These are phyloP conservation scores for Psilocybe mexicana DNA, from an alignment of 1,284 basidiomycete species.

Conservation along the genomic window DNA sequence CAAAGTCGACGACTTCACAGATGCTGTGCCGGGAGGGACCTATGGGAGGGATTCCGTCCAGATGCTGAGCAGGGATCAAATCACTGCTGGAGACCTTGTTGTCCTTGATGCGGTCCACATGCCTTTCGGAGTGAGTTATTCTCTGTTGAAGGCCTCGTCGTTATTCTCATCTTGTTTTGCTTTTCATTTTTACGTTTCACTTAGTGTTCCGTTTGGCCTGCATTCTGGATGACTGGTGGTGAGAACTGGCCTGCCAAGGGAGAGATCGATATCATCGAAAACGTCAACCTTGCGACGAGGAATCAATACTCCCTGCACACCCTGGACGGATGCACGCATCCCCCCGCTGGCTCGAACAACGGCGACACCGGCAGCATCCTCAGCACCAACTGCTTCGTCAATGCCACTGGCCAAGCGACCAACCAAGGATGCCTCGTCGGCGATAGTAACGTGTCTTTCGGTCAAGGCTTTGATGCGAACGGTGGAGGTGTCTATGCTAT, in stretches of 20 bases:
- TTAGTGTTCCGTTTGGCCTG: conserved; percentile 26
- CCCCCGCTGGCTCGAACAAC: conserved; percentile 27
- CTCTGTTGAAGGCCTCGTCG: not conserved
- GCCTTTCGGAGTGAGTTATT: conserved; percentile 9
- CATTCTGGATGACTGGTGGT: conserved; percentile 31
- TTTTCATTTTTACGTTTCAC: not conserved
- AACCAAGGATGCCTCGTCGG: conserved; percentile 50
- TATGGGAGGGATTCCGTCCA: conserved; percentile 18
- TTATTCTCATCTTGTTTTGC: not conserved
- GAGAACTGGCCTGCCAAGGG: conserved; percentile 48
- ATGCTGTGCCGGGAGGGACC: conserved; percentile 6
- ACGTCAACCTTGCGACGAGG: conserved; percentile 9
- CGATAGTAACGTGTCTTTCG: conserved; percentile 33
- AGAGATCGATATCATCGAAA: conserved; percentile 15
- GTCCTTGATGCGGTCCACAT: conserved; percentile 14
- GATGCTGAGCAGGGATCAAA: conserved; percentile 11
- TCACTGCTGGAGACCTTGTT: conserved; percentile 10
- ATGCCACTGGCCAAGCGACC: conserved; percentile 1
- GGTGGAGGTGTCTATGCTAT: conserved; percentile 47
- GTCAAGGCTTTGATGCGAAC: conserved; percentile 28
- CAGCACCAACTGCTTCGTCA: conserved; percentile 8
- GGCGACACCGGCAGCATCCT: conserved; percentile 56
- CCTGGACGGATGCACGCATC: conserved; percentile 10
- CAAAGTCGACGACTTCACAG: conserved; percentile 26
- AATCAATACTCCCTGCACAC: conserved; percentile 14